Evolutionary conservation across 176 grass and related monocot genomes (phyloP), one percentile per base, ranked within the genome.

Genomic region (Saccharum spontaneum): DNA sequence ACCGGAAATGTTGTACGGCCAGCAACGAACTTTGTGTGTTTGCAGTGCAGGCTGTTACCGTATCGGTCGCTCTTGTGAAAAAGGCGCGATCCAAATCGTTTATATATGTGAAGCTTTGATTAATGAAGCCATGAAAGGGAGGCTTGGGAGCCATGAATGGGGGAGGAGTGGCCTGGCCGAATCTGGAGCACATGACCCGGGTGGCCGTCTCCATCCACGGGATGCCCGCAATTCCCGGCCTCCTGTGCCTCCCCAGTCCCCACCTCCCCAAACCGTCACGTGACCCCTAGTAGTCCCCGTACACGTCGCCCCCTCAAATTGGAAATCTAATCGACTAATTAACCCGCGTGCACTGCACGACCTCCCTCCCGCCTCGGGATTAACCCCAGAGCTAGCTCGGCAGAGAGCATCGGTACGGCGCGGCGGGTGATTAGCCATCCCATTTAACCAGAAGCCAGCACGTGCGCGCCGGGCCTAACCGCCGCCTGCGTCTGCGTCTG

Each of bases 211-310:
- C 79, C 79, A 49, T 87, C 86, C 71, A 84, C 85, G 77, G 80
- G 87, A 91, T 91, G 83, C 86, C 91, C 94, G 86, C 89, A 91
- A 90, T 91, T 88, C 66, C 87, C 91, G 89, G 84, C 68, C 45
- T 87, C 84, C 91, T 89, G 90, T 82, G 90, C 88, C 61, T 33
- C 52, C 13, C 3, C 43, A 38, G n/a, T 22, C 67, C 8, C 2
- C 41, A 65, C n/a, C 31, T 38, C 72, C 34, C 71, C 22, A 15
- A 79, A 69, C 69, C 59, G 85, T 84, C 88, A 89, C 90, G 86
- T 86, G 83, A 89, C 77, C 14, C 52, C 12, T 6, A 65, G 36
- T 57, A 40, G 69, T 46, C 69, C 69, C 13, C 69, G 14, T 73
- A 26, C 46, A 74, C 72, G 45, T 30, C 72, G 20, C 20, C 68